Base-by-base conservation (phyloP, 1,139 yeast genomes). In the Zygosaccharomyces pseudobailii region DNA sequence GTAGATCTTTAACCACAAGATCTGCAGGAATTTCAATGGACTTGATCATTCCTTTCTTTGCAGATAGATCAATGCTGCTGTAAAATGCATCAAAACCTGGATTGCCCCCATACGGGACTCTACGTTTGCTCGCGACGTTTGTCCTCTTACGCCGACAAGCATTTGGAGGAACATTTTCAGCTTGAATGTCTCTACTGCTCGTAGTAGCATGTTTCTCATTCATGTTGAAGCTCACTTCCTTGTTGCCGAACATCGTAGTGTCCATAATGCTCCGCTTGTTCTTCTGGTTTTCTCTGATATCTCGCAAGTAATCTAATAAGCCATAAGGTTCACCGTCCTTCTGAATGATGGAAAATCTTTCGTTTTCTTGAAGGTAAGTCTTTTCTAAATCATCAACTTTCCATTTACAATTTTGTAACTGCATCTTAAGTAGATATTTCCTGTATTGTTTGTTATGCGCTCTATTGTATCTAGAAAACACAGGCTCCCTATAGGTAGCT, bases 81-180 rank as follows among this genome's bases (percentile, higher is more conserved):
- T 69, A 67, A 35, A 70, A 52, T 9, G 48, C 47, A 24, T 64
- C 68, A 19, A 60, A 55, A 5, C 70, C 67, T 24, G 58, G 57
- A 19, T 42, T 45, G 9, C 52, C 54, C 13, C 54, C 54, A 10
- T 36, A 34, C 3, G 40, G 34, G 19, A 39, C 36, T 7, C 38
- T 47, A 33, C 39, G 40, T 28, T 36, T 31, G 22, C 48, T 54
- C 7, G 43, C 45, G 7, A 46, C 48, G 3, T 43, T 30, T 7
- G 50, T 3, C 9, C 31, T 28, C 25, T 28, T 22, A 10, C 23
- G 38, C 33, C 27, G 41, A 30, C 19, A 17, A 27, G 22, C 10
- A 6, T 35, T 38, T 25, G 9, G 4, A 40, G 35, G 9, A 8
- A 21, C 6, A 24, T 30, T 10, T 24, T 23, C 7, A 6, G 28